Percentiles rank a stretch among this genome's conserved stretches.
Conservation (phyloP, 805 yeast genomes). For the Yarrowia sp. region DNA sequence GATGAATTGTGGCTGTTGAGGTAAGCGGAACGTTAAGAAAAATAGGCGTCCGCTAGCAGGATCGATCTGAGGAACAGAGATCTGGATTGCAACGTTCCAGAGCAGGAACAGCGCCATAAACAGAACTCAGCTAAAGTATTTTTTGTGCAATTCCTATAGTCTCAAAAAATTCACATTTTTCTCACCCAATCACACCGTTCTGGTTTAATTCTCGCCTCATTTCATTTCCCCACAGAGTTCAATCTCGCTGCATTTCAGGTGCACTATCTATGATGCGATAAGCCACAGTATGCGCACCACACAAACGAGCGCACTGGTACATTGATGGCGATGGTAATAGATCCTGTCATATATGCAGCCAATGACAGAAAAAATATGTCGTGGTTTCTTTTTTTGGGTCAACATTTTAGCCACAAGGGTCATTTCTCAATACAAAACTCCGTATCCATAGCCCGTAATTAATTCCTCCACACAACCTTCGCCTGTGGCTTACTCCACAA, state of each 20-base stretch:
- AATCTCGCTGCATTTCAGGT: background rate
- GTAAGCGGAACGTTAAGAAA: background rate
- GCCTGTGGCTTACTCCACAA: constrained; percentile 7
- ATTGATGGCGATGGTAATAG: too few relatives aligned
- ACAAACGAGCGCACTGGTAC: too few relatives aligned
- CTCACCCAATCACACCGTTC: background rate
- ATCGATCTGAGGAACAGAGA: background rate
- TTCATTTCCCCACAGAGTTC: background rate
- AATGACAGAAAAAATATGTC: background rate
- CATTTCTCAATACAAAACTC: too few relatives aligned
- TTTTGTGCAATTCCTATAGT: too few relatives aligned
- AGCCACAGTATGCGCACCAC: constrained; percentile 23
- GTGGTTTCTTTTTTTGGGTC: too few relatives aligned
- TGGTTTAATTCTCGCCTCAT: background rate
- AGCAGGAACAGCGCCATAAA: background rate
- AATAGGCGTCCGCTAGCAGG: background rate
- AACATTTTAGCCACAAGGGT: too few relatives aligned
- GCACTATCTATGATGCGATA: constrained; percentile 21
- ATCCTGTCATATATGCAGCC: too few relatives aligned
- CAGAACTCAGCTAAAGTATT: too few relatives aligned
- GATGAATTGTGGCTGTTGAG: background rate
- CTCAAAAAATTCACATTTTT: too few relatives aligned
- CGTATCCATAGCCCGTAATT: background rate
- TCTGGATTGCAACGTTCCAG: background rate
- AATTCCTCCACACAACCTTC: background rate